These are phyloP conservation scores for Podospora pseudoanserina DNA, from an alignment of 495 filamentous ascomycete species.

Conservation along the genomic window DNA sequence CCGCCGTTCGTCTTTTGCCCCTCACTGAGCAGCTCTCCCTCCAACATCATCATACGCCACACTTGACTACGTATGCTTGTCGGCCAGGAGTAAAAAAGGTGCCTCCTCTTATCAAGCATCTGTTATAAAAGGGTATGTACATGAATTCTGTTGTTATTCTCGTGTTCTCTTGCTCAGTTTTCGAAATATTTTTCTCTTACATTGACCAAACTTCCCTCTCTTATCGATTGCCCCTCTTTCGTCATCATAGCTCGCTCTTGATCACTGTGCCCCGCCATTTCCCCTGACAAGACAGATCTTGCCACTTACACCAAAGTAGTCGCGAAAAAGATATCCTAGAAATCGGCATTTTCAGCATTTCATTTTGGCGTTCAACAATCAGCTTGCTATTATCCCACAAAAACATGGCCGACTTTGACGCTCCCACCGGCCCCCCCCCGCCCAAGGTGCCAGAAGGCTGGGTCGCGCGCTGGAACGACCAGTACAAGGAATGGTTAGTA, in stretches of 20 bases:
- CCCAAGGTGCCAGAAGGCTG: conserved; percentile 86
- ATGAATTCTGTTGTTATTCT: not conserved
- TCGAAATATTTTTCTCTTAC: not conserved
- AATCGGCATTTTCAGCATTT: not conserved
- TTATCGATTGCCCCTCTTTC: not conserved
- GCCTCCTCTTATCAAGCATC: not conserved
- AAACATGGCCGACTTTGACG: conserved; percentile 58
- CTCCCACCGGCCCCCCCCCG: conserved; percentile 78
- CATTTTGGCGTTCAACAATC: not conserved
- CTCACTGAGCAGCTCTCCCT: not conserved
- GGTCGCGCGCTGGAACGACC: conserved; percentile 72
- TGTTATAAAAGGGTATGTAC: not conserved
- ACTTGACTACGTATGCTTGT: conserved; percentile 1
- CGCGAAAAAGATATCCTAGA: not conserved
- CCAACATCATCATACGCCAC: not conserved
- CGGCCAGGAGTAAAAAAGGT: not conserved
- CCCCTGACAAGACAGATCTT: not conserved
- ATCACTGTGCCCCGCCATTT: not conserved
- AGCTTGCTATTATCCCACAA: not conserved
- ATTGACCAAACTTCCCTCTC: not conserved
- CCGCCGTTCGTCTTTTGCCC: conserved; percentile 1
- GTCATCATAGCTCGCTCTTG: not conserved
- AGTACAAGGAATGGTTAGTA: conserved; percentile 73
- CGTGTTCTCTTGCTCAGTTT: not conserved
- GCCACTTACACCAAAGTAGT: not conserved